Base-by-base conservation (phyloP, 352 stramenopile genomes). In the Salisapilia sapeloensis region DNA sequence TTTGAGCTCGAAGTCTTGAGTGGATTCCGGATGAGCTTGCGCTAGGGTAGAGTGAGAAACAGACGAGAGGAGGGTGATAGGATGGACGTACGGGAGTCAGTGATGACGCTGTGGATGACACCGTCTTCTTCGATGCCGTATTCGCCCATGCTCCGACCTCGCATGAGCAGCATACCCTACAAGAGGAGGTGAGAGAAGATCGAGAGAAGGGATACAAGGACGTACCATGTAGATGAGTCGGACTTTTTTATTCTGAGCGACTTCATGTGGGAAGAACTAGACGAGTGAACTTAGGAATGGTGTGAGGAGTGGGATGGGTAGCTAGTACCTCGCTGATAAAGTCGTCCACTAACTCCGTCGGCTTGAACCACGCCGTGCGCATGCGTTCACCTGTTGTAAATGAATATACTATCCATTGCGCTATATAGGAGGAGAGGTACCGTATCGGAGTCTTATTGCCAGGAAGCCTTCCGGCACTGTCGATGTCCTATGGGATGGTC, bases 21-120 rank as follows among this genome's bases (percentile, higher is more conserved):
- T 27, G 28, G 56, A 50, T 17, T 77, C 48, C 13, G 56, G 53
- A 34, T 80, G 58, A 3, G 60, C 44, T 3, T 31, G 38, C 24
- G 47, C 43, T 4, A 52, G 62, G 81, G 35, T 15, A 43, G 8
- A 40, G 2, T 17, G 40, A 46, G 29, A 46, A 16, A 44, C 23
- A 30, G 0, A 24, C 2, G 18, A 24, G 4, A 15, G 2, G 2
- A 19, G 3, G 22, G 13, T 11, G 1, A 6, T 13, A 29, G 5
- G 6, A 24, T 17, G 4, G 8, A 76, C 65, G 40, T 60, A 82
- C 65, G 54, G 16, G 59, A 56, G 35, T 80, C 57, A 1, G 64
- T 82, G 48, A 86, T 56, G 17, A 86, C 64, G 38, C 54, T 60
- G 42, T 86, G 64, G 35, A 86, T 77, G 12, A 86, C 66, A 4